Evolutionary conservation across 176 grass and related monocot species (phyloP).

Genomic region (Oryza meridionalis): DNA sequence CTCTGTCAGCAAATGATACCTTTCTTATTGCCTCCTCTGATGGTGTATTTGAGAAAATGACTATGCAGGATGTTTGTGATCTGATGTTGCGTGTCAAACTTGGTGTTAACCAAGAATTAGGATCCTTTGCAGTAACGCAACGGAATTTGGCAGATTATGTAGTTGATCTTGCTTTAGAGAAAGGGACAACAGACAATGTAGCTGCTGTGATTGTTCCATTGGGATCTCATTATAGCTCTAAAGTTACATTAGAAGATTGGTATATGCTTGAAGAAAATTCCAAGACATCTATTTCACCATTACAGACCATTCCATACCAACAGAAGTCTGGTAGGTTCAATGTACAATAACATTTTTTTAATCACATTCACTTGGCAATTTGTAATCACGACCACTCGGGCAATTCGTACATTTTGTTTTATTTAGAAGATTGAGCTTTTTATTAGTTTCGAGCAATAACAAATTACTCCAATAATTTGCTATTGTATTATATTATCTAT

Average conservation of each 20-base stretch:
- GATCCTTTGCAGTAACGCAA: slow-evolving; percentile 38
- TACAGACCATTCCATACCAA: slow-evolving; percentile 42
- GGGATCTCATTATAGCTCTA: slow-evolving; percentile 44
- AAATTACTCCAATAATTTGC: neutral
- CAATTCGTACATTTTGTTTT: neutral
- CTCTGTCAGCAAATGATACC: slow-evolving; percentile 78
- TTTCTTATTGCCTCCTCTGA: slow-evolving; percentile 87
- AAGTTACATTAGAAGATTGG: slow-evolving; percentile 46
- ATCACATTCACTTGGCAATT: slow-evolving; percentile 6
- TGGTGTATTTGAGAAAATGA: slow-evolving; percentile 89
- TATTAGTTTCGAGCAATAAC: neutral
- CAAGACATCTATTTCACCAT: slow-evolving; percentile 35
- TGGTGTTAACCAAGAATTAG: slow-evolving; percentile 33
- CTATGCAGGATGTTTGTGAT: slow-evolving; percentile 88
- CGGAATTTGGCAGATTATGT: slow-evolving; percentile 77
- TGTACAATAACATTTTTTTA: slow-evolving; percentile 20
- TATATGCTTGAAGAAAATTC: slow-evolving; percentile 49
- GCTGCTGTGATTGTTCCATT: slow-evolving; percentile 90
- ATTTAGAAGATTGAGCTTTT: slow-evolving; percentile 8
- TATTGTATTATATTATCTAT: neutral
- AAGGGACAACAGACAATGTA: slow-evolving; percentile 90
- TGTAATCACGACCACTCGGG: neutral
- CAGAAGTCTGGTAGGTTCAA: slow-evolving; percentile 40
- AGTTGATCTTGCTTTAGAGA: slow-evolving; percentile 73
- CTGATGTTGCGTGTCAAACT: slow-evolving; percentile 69